A percentile compares a stretch with the other conserved stretches of the same genome.
These are phyloP conservation scores for Colletotrichum brevisporum DNA, from an alignment of 2,329 filamentous ascomycete genomes.

Conservation along the genomic window DNA sequence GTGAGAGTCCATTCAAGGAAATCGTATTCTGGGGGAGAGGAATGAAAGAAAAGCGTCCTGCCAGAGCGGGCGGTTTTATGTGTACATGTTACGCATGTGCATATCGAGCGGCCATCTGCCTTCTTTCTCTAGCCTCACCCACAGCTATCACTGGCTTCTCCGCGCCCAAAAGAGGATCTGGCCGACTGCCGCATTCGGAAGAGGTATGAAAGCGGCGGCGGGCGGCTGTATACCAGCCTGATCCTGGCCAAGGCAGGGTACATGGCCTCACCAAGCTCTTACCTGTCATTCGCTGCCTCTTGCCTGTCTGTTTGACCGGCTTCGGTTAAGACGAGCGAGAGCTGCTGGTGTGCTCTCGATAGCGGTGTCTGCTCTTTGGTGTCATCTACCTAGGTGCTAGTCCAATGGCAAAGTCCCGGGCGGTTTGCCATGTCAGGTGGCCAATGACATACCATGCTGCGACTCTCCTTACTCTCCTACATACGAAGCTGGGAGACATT, in stretches of 20 bases:
- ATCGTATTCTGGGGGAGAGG: conserved; percentile 24
- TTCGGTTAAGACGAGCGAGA: conserved; percentile 38
- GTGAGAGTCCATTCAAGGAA: conserved; percentile 30
- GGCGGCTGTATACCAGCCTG: conserved; percentile 27
- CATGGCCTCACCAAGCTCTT: conserved; percentile 8
- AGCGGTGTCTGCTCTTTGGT: conserved; percentile 1
- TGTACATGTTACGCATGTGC: conserved; percentile 40
- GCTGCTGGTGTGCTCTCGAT: not conserved
- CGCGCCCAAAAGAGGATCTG: conserved; percentile 41
- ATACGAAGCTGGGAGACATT: conserved; percentile 5
- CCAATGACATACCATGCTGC: conserved; percentile 3
- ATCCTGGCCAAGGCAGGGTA: conserved; percentile 21
- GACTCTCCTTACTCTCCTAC: not conserved
- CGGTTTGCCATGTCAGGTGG: conserved; percentile 3
- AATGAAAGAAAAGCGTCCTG: conserved; percentile 40
- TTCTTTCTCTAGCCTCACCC: conserved; percentile 33
- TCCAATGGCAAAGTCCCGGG: not conserved
- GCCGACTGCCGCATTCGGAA: conserved; percentile 42
- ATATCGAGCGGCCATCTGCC: conserved; percentile 23
- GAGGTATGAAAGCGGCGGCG: conserved; percentile 39
- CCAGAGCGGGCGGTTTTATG: conserved; percentile 38
- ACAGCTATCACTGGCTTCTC: conserved; percentile 40
- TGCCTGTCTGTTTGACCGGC: conserved; percentile 33
- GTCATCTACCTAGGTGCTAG: too few species aligned
- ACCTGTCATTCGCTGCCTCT: conserved; percentile 3